Percentiles rank a stretch among this genome's conserved stretches.
Evolutionary conservation across 805 yeast species (phyloP).

Genomic region (Clavispora carvajalis): DNA sequence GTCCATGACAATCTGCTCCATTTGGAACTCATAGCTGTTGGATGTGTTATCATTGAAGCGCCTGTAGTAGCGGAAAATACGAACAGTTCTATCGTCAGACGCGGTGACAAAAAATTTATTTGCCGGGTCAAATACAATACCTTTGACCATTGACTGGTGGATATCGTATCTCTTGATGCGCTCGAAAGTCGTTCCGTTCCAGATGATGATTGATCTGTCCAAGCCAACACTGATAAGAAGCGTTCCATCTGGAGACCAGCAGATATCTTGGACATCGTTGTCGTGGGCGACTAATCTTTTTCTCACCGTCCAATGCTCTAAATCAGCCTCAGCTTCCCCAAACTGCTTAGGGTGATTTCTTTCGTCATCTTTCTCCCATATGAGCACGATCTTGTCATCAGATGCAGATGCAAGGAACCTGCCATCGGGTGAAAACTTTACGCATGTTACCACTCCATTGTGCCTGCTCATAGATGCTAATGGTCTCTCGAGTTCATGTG

Average conservation of each 20-base stretch:
- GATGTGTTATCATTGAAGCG: constrained; percentile 41
- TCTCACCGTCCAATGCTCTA: constrained; percentile 92
- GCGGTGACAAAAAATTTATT: constrained; percentile 96
- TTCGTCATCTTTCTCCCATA: constrained; percentile 88
- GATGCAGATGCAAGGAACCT: constrained; percentile 90
- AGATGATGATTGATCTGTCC: constrained; percentile 86
- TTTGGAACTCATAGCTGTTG: constrained; percentile 71
- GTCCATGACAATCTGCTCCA: constrained; percentile 75
- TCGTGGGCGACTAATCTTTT: constrained; percentile 94
- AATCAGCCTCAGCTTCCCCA: constrained; percentile 65
- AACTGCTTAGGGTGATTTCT: constrained; percentile 54
- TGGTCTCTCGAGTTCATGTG: constrained; percentile 39
- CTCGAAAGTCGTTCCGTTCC: constrained; percentile 93
- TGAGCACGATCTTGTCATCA: constrained; percentile 84
- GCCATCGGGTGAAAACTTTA: constrained; percentile 89
- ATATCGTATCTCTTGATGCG: constrained; percentile 83
- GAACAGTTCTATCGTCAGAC: constrained; percentile 88
- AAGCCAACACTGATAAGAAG: constrained; percentile 90
- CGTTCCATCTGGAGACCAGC: constrained; percentile 96
- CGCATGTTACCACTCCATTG: constrained; percentile 94
- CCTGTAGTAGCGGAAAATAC: constrained; percentile 81
- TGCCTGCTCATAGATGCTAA: constrained; percentile 90
- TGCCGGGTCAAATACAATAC: constrained; percentile 97
- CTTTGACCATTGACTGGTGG: constrained; percentile 93
- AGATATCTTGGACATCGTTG: constrained; percentile 94